Base-by-base conservation (phyloP, 2,329 filamentous ascomycete genomes). In the Rugonectria rugulosa region DNA sequence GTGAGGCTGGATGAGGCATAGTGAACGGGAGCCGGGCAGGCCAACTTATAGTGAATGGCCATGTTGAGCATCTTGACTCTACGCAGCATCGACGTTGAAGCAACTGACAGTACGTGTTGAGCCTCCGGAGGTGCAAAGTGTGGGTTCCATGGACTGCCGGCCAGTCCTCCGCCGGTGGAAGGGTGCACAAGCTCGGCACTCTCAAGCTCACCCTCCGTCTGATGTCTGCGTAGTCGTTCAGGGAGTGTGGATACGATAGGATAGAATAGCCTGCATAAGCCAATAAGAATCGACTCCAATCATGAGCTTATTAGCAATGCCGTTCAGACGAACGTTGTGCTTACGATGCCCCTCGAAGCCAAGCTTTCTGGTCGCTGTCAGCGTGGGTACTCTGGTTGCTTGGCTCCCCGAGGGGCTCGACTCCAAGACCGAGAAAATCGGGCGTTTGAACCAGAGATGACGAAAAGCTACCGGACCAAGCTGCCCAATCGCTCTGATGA, bases 91-190 rank as follows among this genome's bases (percentile, higher is more conserved):
- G 21, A 48, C 26, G 40, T 27, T 44, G 21, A 37, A 14, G 21
- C 32, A 11, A 27, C 27, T 23, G 15, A 27, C 23, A 45, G 31
- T 12, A 3, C 15, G 21, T 26, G 20, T 27, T 31, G 20, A 36
- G 47, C 21, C 46, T 50, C 55, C 50, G 50, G 50, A n/a, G 41
- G 31, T 20, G 29, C 15, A 42, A 31, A 19, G 21, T 19, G 44
- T n/a, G 29, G 49, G 42, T 50, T 56, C 52, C 59, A 54, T 51
- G 29, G 46, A 19, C 23, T 37, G 41, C 32, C 46, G 42, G 53
- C 15, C 41, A 27, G 9, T 37, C 37, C 46, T 59, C 53, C 53
- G 56, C 48, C 41, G 42, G 44, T 45, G 36, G 41, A 56, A 59
- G 56, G 59, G 59, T 58, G 51, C 12, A 29, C 19, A 29, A 21